Evolutionary conservation across 768 basidiomycete species (phyloP), one percentile per base, ranked within the genome.

Genomic region (Termitomyces sp.): DNA sequence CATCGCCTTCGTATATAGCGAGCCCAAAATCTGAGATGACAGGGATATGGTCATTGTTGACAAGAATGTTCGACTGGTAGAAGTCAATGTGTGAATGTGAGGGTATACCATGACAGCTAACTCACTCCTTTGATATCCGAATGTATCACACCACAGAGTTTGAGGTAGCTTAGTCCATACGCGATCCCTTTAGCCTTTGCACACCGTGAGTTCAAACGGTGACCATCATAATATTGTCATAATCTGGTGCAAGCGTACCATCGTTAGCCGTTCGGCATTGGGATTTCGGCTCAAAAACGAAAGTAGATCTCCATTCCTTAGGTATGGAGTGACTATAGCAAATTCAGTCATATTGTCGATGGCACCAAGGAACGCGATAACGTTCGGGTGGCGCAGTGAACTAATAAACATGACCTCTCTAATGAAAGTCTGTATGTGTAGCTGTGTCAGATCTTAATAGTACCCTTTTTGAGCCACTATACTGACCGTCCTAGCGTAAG

Each of bases 111-210:
- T n/a, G n/a, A n/a, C 7, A 7, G 2, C 6, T 35, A 48, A 32
- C 62, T 45, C n/a, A 63, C 62, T 46, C 53, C 58, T 57, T 63
- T 63, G 11, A 63, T 28, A 32, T 63, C 62, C 1, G 58, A 58
- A 18, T 63, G 62, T 7, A 59, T 46, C 1, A 63, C 35, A 1
- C 58, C 54, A 55, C 58, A 56, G n/a, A 20, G 33, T 33, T 50
- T 63, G 22, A 63, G 62, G 39, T 63, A 35, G 9, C 35, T 22
- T 7, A 63, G 18, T 13, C 62, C 62, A 35, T 35, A 44, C 4
- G 62, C 54, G 20, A 63, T 59, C 13, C 42, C 54, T 6, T 40
- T 33, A 18, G 51, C 39, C 62, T 63, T 33, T 48, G 33, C 28
- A 15, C 33, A 46, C 3, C 12, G 20, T 16, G 33, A 22, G 20